Evolutionary conservation across 2,329 filamentous ascomycete genomes (phyloP).

Genomic region (Penicillium nordicum): DNA sequence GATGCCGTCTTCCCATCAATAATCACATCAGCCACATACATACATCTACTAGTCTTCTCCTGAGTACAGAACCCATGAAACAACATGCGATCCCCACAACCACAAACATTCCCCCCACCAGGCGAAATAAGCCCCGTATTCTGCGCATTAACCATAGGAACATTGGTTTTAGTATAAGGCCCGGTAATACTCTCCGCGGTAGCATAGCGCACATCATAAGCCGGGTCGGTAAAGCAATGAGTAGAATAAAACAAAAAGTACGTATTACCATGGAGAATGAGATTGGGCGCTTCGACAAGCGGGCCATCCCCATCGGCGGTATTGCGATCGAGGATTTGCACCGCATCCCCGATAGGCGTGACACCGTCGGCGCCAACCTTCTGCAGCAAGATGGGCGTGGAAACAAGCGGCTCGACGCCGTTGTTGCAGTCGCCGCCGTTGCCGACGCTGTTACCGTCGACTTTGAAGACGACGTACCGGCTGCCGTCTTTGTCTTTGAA

Average conservation of each 20-base stretch:
- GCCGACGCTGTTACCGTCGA: conserved; percentile 60
- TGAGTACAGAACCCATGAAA: conserved; percentile 33
- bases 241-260: conserved; percentile 63
- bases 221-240: conserved; percentile 54
- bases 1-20: conserved; percentile 19
- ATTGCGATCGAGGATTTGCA: conserved; percentile 57
- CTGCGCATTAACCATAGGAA: conserved; percentile 35
- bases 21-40: conserved; percentile 29
- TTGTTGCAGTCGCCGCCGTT: conserved; percentile 48
- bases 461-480: conserved; percentile 62
- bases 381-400: conserved; percentile 43
- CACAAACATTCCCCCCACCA: conserved; percentile 32
- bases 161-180: conserved; percentile 37
- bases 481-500: conserved; percentile 55
- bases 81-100: conserved; percentile 32
- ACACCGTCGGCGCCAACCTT: conserved; percentile 47
- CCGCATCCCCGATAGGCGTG: conserved; percentile 51
- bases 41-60: conserved; percentile 23
- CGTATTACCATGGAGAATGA: conserved; percentile 45
- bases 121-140: conserved; percentile 31
- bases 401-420: conserved; percentile 37
- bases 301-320: conserved; percentile 59
- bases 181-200: conserved; percentile 41
- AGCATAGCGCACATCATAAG: conserved; percentile 61
- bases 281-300: conserved; percentile 59